Evolutionary conservation across 2,329 filamentous ascomycete species (phyloP).

Genomic region (Pestalotiopsis sp.): DNA sequence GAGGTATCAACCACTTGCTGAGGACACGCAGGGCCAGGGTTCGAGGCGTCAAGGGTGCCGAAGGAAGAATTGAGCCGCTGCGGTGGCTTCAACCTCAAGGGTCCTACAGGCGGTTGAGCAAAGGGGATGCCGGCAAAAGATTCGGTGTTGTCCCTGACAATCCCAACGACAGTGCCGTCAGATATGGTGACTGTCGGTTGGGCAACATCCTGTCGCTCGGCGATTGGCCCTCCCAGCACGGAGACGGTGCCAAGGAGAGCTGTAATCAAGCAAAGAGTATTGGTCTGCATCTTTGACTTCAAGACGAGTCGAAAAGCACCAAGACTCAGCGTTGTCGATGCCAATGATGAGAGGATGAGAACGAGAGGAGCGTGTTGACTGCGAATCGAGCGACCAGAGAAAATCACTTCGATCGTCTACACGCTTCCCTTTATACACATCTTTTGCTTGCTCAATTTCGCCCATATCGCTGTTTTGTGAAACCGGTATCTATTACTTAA

Average conservation of each 20-base stretch:
- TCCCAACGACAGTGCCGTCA: slow-evolving; percentile 32
- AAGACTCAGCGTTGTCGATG: not conserved
- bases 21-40: slow-evolving; percentile 65
- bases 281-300: not conserved
- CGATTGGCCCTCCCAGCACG: not conserved
- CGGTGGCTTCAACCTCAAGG: slow-evolving; percentile 70
- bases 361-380: not conserved
- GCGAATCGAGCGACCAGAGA: not conserved
- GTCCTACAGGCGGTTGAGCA: slow-evolving; percentile 68
- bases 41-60: slow-evolving; percentile 64
- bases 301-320: not conserved
- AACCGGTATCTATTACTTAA: no score
- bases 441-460: not conserved
- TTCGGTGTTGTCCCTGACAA: slow-evolving; percentile 49
- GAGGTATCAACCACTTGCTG: slow-evolving; percentile 64
- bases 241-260: not conserved
- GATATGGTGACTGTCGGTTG: slow-evolving; percentile 27
- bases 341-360: not conserved
- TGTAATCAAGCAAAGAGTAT: not conserved
- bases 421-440: not conserved
- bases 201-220: slow-evolving; percentile 19
- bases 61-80: slow-evolving; percentile 58
- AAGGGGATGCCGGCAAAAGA: slow-evolving; percentile 77
- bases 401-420: not conserved
- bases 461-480: no score